Conservation (phyloP, 2,329 filamentous ascomycete genomes). For the Epichloe sibirici region DNA sequence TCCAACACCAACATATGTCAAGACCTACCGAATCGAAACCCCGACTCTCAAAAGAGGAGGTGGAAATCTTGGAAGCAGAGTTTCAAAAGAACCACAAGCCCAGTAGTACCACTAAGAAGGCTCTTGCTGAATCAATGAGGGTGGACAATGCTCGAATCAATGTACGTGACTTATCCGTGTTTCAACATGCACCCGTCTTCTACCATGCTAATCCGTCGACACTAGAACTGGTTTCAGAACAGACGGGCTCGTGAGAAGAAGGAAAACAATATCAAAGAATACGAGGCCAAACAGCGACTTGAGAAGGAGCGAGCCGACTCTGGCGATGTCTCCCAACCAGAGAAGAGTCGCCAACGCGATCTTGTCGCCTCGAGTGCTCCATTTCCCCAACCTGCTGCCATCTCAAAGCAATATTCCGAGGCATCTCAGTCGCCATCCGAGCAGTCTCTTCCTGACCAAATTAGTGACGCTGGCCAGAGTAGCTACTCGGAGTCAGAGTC, state of each 20-base stretch:
- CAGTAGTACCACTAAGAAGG: slow-evolving; percentile 48
- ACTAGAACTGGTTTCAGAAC: slow-evolving; percentile 58
- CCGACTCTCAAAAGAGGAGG: slow-evolving; percentile 45
- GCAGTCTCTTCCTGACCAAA: slow-evolving; percentile 10
- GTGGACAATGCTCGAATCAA: slow-evolving; percentile 54
- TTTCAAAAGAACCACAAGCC: slow-evolving; percentile 55
- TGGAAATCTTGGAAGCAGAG: slow-evolving; percentile 46
- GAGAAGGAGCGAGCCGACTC: slow-evolving; percentile 21
- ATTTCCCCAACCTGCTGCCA: slow-evolving; percentile 20
- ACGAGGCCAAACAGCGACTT: slow-evolving; percentile 25
- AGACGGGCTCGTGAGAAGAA: slow-evolving; percentile 53
- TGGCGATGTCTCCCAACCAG: slow-evolving; percentile 15
- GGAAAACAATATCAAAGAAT: slow-evolving; percentile 39
- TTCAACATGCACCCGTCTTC: not conserved
- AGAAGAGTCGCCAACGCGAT: slow-evolving; percentile 20
- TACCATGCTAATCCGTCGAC: not conserved
- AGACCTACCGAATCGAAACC: slow-evolving; percentile 37
- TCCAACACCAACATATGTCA: slow-evolving; percentile 26
- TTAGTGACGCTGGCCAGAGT: slow-evolving; percentile 16
- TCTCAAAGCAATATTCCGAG: slow-evolving; percentile 7
- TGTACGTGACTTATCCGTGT: slow-evolving; percentile 25
- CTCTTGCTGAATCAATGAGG: slow-evolving; percentile 47
- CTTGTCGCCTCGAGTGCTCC: slow-evolving; percentile 29
- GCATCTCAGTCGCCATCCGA: slow-evolving; percentile 8
- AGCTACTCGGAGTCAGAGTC: slow-evolving; percentile 15